Percentiles rank a stretch among this genome's conserved stretches.
phyloP scores from a whole-genome alignment of 140 eudicot species.

The Senecio squalidus region DNA sequence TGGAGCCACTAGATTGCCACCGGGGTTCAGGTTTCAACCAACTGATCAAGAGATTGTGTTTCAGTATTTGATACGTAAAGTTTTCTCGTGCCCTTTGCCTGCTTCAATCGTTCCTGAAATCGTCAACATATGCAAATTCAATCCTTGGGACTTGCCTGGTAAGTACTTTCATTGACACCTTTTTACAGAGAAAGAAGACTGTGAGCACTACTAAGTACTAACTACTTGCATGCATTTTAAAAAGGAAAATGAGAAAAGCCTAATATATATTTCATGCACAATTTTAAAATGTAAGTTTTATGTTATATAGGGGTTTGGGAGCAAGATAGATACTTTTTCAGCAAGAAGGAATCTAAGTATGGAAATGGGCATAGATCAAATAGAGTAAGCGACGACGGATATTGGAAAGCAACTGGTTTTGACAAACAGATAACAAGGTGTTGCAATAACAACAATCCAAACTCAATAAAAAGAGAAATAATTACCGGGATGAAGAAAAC shows the following conservation, averaged over 20 bases:
- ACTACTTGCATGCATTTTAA: not conserved
- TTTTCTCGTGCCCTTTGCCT: slow-evolving; percentile 54
- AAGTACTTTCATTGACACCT: not conserved
- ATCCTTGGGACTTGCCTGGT: slow-evolving; percentile 76
- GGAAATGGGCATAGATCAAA: slow-evolving; percentile 31
- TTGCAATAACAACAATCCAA: slow-evolving; percentile 13
- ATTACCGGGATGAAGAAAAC: slow-evolving; percentile 66
- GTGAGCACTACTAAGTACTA: not conserved
- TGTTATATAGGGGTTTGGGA: slow-evolving; percentile 46
- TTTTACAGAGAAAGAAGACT: not conserved
- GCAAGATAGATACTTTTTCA: slow-evolving; percentile 61
- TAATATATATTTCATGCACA: not conserved
- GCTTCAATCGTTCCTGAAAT: slow-evolving; percentile 64
- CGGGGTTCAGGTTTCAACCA: slow-evolving; percentile 73
- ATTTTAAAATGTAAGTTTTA: not conserved
- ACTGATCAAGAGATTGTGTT: slow-evolving; percentile 72
- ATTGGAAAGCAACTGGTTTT: slow-evolving; percentile 53
- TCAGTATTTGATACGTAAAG: slow-evolving; percentile 62
- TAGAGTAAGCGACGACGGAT: slow-evolving; percentile 40
- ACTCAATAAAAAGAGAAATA: slow-evolving; percentile 21
- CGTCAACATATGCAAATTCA: slow-evolving; percentile 34
- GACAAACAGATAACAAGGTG: slow-evolving; percentile 45
- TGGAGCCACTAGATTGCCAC: slow-evolving; percentile 53
- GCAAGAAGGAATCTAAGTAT: slow-evolving; percentile 43
- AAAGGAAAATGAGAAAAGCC: not conserved